phyloP scores from a whole-genome alignment of 2,329 filamentous ascomycete species.

The Arachnopeziza araneosa region DNA sequence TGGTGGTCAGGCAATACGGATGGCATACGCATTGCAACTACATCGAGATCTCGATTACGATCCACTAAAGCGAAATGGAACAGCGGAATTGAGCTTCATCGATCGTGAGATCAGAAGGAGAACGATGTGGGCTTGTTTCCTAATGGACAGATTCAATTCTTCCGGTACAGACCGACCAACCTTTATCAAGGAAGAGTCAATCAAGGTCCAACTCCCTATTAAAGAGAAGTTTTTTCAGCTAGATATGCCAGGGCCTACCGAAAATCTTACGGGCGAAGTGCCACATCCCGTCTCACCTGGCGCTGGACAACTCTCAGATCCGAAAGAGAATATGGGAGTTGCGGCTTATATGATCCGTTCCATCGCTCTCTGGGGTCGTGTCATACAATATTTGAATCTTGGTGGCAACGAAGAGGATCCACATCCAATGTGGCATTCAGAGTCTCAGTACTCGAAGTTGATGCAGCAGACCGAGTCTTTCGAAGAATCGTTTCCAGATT shows the following conservation, averaged over 20 bases:
- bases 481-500: conserved; percentile 60
- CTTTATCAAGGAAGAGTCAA: conserved; percentile 82
- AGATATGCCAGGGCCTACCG: conserved; percentile 83
- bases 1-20: conserved; percentile 88
- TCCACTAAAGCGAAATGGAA: conserved; percentile 57
- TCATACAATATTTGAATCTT: conserved; percentile 85
- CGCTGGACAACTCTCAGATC: conserved; percentile 58
- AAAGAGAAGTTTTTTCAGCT: conserved; percentile 86
- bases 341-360: conserved; percentile 83
- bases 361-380: conserved; percentile 82
- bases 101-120: conserved; percentile 88
- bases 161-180: conserved; percentile 89
- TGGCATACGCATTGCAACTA: conserved; percentile 93
- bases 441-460: conserved; percentile 71
- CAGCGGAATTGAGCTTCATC: conserved; percentile 72
- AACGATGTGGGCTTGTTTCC: conserved; percentile 96
- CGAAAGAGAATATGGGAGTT: conserved; percentile 86
- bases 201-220: conserved; percentile 85
- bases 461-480: conserved; percentile 68
- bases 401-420: conserved; percentile 77
- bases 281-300: conserved; percentile 57
- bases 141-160: conserved; percentile 97
- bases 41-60: conserved; percentile 88
- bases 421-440: conserved; percentile 72
- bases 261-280: conserved; percentile 69